A percentile compares a stretch with the other conserved stretches of the same genome.
Conservation (phyloP, 345 rosid species). For the Moringa oleifera region DNA sequence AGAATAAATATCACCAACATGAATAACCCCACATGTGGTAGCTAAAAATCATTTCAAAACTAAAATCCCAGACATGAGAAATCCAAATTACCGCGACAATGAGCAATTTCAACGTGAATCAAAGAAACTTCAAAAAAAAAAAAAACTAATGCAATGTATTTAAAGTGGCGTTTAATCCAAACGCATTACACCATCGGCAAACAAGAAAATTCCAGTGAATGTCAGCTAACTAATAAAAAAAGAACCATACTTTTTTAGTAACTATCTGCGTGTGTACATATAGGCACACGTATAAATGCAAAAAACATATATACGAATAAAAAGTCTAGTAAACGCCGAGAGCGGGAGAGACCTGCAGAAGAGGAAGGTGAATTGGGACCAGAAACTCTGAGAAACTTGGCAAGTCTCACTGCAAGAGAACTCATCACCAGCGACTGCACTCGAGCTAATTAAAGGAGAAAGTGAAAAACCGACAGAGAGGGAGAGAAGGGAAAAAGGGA, state of each 20-base stretch:
- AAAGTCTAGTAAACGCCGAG: conserved; percentile 1
- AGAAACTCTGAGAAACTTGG: conserved; percentile 23
- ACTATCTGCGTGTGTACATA: neutral
- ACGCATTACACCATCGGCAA: neutral
- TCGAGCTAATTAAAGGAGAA: neutral
- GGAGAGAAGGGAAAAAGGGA: neutral
- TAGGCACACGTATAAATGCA: neutral
- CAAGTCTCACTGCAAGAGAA: conserved; percentile 26
- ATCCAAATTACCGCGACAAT: too few relatives aligned
- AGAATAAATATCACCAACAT: neutral
- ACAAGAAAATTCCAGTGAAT: neutral
- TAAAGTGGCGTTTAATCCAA: neutral
- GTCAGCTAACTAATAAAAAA: neutral
- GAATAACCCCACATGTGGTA: neutral
- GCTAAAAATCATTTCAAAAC: too few relatives aligned
- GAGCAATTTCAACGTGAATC: too few relatives aligned
- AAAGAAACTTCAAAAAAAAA: neutral
- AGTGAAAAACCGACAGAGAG: neutral
- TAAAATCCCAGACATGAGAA: too few relatives aligned
- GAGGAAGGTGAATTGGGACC: conserved; percentile 15
- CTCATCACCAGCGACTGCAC: conserved; percentile 21
- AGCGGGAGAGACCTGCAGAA: conserved; percentile 28
- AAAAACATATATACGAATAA: too few relatives aligned
- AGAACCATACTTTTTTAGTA: neutral
- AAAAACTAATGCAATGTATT: neutral